Percentiles rank a stretch among this genome's conserved stretches.
phyloP scores from a whole-genome alignment of 1,284 basidiomycete species.

The Marasmius tenuissimus region DNA sequence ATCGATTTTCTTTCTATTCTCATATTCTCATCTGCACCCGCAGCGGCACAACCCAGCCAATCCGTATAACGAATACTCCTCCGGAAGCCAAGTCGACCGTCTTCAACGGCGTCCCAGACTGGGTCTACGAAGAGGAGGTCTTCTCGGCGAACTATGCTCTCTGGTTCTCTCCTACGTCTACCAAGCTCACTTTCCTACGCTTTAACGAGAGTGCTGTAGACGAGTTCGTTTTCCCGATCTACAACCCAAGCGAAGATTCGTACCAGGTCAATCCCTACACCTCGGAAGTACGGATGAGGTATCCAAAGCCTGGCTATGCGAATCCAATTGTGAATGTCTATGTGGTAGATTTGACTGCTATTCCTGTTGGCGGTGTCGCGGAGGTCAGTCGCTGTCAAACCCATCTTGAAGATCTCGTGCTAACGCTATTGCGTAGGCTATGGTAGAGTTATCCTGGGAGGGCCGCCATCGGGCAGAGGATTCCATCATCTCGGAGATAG shows the following conservation, averaged over 20 bases:
- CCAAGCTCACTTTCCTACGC: conserved; percentile 80
- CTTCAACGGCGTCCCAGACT: conserved; percentile 95
- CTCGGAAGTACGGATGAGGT: conserved; percentile 77
- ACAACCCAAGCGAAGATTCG: conserved; percentile 78
- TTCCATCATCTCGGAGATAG: conserved; percentile 79
- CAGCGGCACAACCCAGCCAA: conserved; percentile 46
- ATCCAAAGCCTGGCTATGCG: conserved; percentile 88
- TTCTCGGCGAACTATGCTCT: conserved; percentile 73
- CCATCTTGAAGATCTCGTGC: background rate
- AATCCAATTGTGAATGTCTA: conserved; percentile 88
- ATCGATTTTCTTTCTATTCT: conserved; percentile 51
- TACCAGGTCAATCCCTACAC: conserved; percentile 81
- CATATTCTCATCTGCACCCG: conserved; percentile 1
- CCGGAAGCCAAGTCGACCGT: conserved; percentile 71
- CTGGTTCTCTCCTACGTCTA: conserved; percentile 90
- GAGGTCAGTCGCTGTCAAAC: background rate
- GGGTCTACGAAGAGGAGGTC: conserved; percentile 97
- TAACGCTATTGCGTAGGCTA: conserved; percentile 37
- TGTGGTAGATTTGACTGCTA: conserved; percentile 68
- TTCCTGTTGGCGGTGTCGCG: background rate
- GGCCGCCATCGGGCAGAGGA: conserved; percentile 58
- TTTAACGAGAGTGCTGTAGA: conserved; percentile 89
- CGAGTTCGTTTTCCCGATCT: conserved; percentile 86
- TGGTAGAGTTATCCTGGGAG: conserved; percentile 66
- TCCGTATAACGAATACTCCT: conserved; percentile 73